These are phyloP conservation scores for Digitaria exilis DNA, from an alignment of 202 grass and related monocot species.

Conservation along the genomic window DNA sequence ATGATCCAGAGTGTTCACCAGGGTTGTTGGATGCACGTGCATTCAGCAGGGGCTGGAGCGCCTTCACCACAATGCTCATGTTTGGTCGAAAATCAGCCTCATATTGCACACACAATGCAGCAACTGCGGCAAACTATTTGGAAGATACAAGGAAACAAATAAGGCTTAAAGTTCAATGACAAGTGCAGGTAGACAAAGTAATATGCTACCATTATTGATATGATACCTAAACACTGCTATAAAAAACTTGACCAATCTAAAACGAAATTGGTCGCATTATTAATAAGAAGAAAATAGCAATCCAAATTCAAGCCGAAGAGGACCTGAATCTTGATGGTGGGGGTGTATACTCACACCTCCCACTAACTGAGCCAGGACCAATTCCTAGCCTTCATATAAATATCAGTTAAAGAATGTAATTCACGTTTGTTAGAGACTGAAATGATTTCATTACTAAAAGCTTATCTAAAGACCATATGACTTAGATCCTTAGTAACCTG, in stretches of 20 bases:
- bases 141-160: background rate
- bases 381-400: background rate
- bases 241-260: background rate
- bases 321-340: background rate
- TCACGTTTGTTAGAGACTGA: background rate
- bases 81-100: slow-evolving; percentile 70
- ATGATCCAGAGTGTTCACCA: slow-evolving; percentile 40
- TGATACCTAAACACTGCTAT: background rate
- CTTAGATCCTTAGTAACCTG: background rate
- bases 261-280: background rate
- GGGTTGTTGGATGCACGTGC: slow-evolving; percentile 50
- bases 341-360: background rate
- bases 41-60: slow-evolving; percentile 62
- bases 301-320: background rate
- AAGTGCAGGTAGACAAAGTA: background rate
- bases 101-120: slow-evolving; percentile 68
- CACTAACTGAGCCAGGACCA: background rate
- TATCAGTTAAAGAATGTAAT: background rate
- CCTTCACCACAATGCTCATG: slow-evolving; percentile 77
- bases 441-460: background rate
- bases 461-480: background rate
- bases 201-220: background rate
- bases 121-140: slow-evolving; percentile 60
- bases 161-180: background rate
- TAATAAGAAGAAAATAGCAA: background rate